Evolutionary conservation across 2,329 filamentous ascomycete genomes (phyloP), one percentile per base, ranked within the genome.

Genomic region (Hymenoscyphus linearis): DNA sequence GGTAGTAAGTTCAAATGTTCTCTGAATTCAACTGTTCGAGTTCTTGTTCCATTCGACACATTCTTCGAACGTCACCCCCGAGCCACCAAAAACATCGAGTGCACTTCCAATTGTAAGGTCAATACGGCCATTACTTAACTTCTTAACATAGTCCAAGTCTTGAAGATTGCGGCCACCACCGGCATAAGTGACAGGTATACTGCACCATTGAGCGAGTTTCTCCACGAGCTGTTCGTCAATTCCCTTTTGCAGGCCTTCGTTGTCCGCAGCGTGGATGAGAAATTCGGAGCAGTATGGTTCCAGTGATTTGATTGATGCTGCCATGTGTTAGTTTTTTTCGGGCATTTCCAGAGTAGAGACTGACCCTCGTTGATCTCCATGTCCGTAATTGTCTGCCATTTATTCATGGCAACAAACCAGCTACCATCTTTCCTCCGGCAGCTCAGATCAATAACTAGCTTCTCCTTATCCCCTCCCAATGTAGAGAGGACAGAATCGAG

Each of bases 361-460:
- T 64, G 77, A 93, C 93, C 90, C 81, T 90, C 80, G 65, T 88
- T 93, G 66, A 99, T 86, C 73, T 97, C 91, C 86, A 96, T 96
- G 71, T 97, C 91, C 1, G 95, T 98, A 60, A 98, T 88, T 1
- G 91, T 96, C 80, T 98, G 95, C 95, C 95, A 99, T 75, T 96
- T 96, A 76, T 99, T 91, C 88, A 96, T 99, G 60, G 95, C 93
- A n/a, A 99, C 95, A 70, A 90, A 92, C 95, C 95, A 99, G 44
- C 79, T 87, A 60, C 87, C 80, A 3, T 80, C 78, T 63, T 86
- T 87, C 62, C 87, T 82, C 57, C 95, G 86, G 73, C 95, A 99
- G 76, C 92, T 96, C 26, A 99, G 83, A 73, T 99, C 95, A 73
- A 99, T 93, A 67, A 99, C 93, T 55, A 99, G 85, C 76, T 90